Evolutionary conservation across 495 filamentous ascomycete genomes (phyloP), one percentile per base, ranked within the genome.

Genomic region (Achaetomiella virescens): DNA sequence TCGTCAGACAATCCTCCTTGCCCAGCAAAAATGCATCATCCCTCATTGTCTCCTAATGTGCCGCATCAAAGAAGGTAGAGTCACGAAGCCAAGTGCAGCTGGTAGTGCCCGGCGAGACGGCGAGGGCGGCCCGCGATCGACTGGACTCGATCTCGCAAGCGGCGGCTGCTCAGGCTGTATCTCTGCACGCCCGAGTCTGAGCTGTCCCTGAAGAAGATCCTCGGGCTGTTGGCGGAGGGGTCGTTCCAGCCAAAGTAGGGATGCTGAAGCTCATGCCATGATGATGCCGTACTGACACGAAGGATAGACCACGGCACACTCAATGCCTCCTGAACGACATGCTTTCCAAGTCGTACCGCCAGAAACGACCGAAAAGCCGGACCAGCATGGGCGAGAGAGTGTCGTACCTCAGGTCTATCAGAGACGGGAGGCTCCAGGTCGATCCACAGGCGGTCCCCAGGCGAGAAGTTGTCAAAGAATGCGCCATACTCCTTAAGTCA

Each of bases 321-420:
- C 58, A 61, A 53, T 57, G 58, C 24, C 58, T 61, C 25, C 44
- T 61, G 1, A 61, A 61, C 33, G 58, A 57, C 33, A 42, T 61
- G 47, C 48, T 61, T 17, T 57, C 58, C 14, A 61, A 57, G 24
- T 61, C 47, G 3, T 61, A 61, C 48, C 58, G 58, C 12, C 58
- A 57, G 31, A 61, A 56, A 43, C 35, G 58, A n/a, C 58, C 58
- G 33, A 57, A 43, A n/a, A 61, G 43, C 54, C 41, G 48, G 22
- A 17, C 54, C 3, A 20, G 15, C 35, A 61, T 61, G 58, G 42
- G 14, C 11, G 54, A 57, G 14, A 40, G 58, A 0, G 48, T 56
- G 18, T 42, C 33, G 42, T 48, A 36, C 17, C 48, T 53, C 24
- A 15, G 42, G 22, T 53, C 58, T 14, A 6, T 48, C 33, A 20